phyloP scores from a whole-genome alignment of 2,329 filamentous ascomycete genomes.

The Fusarium compactum region DNA sequence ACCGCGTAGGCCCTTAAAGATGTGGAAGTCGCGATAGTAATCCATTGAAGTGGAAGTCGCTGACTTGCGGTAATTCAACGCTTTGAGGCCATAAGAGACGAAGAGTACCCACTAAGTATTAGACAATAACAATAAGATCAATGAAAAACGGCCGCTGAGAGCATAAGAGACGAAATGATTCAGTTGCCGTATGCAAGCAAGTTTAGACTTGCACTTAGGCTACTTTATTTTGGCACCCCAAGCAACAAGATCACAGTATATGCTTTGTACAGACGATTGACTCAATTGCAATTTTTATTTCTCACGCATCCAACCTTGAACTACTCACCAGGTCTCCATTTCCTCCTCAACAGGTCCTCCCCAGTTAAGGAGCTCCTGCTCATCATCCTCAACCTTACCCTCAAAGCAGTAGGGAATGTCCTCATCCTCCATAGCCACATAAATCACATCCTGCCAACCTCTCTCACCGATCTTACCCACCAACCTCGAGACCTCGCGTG shows the following conservation, averaged over 20 bases:
- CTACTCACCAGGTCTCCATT: neutral
- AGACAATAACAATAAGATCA: neutral
- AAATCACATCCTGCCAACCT: conserved; percentile 46
- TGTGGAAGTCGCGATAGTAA: no score
- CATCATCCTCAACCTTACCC: conserved; percentile 1
- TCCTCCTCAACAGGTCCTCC: neutral
- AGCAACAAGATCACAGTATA: neutral
- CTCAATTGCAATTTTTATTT: neutral
- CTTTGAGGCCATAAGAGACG: neutral
- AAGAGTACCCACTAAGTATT: neutral
- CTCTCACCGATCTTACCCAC: conserved; percentile 31
- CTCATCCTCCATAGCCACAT: conserved; percentile 35
- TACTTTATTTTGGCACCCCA: no score
- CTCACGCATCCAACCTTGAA: neutral
- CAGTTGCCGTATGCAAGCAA: neutral
- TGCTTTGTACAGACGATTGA: neutral
- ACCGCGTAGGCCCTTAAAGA: no score
- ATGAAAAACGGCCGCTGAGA: neutral
- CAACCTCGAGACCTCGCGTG: conserved; percentile 21
- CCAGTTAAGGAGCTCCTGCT: neutral
- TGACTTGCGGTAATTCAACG: no score
- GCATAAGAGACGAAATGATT: neutral
- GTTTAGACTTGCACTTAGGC: neutral
- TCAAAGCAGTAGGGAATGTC: conserved; percentile 25
- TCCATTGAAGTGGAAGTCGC: no score